Evolutionary conservation across 1,139 yeast species (phyloP), one percentile per base, ranked within the genome.

Genomic region (Diutina catenulata): DNA sequence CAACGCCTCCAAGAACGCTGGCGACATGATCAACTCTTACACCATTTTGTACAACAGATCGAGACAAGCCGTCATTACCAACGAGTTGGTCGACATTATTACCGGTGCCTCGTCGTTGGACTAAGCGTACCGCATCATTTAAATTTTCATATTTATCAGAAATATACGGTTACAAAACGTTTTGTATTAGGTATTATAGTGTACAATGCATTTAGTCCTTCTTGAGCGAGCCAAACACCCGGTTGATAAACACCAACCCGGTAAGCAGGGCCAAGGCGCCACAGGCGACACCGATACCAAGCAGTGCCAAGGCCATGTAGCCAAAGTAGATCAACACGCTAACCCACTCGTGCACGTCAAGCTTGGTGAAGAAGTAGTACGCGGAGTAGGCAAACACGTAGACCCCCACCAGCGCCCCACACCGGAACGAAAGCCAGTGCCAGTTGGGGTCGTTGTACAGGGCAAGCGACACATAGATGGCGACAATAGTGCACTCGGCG

Each of bases 51-150:
- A 91, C 72, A 91, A 91, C 88, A 88, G 98, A 79, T 84, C 97
- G 62, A 88, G 98, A 81, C 98, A 91, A 76, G 98, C 98, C 55
- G 98, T 88, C 62, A 91, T 91, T 60, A 91, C 98, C 70, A 91
- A 91, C 76, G 98, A 91, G 74, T 75, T 91, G 79, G 97, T 91
- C 59, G 98, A 91, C 71, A 91, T 91, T 61, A 91, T 91, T 65
- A 91, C 98, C 58, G 98, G 98, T 86, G 98, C 97, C 59, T 84
- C 97, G 48, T 86, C 97, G 45, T 80, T 91, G 72, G 95, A 83
- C 70, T 91, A 82, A 41, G 11, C 29, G 14, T 16, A 13, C 18
- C 11, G 11, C 20, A 28, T 10, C 21, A 16, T 14, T 27, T 27
- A 27, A n/a, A 20, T 15, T 15, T 18, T 27, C 29, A 27, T 27